A percentile compares a stretch with the other conserved stretches of the same genome.
Conservation (phyloP, 352 stramenopile genomes). For the Plasmopara halstedii region DNA sequence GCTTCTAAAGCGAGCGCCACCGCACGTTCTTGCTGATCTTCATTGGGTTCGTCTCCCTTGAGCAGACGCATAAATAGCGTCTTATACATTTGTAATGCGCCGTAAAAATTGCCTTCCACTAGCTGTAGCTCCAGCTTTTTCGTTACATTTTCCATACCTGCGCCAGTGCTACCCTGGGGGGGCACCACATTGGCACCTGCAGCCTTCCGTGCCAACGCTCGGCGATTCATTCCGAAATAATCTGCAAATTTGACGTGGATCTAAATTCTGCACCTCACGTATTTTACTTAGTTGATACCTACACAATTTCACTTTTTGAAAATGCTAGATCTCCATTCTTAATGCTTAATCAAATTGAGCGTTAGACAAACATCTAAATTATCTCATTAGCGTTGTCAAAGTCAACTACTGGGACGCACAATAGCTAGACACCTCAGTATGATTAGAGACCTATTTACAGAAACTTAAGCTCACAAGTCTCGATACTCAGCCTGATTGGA, state of each 20-base stretch:
- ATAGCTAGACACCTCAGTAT: too few relatives aligned
- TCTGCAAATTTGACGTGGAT: too few relatives aligned
- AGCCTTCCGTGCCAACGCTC: constrained; percentile 57
- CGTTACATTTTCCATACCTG: constrained; percentile 64
- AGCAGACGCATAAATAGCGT: constrained; percentile 83
- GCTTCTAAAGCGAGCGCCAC: constrained; percentile 58
- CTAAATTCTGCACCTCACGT: too few relatives aligned
- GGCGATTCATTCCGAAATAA: constrained; percentile 63
- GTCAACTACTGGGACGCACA: too few relatives aligned
- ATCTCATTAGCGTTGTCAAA: too few relatives aligned
- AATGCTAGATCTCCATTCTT: neutral
- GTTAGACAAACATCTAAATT: too few relatives aligned
- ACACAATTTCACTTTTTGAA: too few relatives aligned
- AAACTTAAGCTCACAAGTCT: constrained; percentile 40
- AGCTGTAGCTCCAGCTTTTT: constrained; percentile 74
- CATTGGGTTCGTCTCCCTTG: constrained; percentile 54
- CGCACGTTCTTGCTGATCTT: constrained; percentile 50
- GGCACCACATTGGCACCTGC: constrained; percentile 35
- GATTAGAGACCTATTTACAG: neutral
- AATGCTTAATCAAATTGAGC: too few relatives aligned
- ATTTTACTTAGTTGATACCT: too few relatives aligned
- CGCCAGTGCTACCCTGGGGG: constrained; percentile 11
- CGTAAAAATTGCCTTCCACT: constrained; percentile 73
- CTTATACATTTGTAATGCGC: constrained; percentile 88
- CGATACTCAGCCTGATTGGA: constrained; percentile 67